A percentile compares a stretch with the other conserved stretches of the same genome.
phyloP scores from a whole-genome alignment of 192 early-diverging fungal species.

The Linnemannia exigua region DNA sequence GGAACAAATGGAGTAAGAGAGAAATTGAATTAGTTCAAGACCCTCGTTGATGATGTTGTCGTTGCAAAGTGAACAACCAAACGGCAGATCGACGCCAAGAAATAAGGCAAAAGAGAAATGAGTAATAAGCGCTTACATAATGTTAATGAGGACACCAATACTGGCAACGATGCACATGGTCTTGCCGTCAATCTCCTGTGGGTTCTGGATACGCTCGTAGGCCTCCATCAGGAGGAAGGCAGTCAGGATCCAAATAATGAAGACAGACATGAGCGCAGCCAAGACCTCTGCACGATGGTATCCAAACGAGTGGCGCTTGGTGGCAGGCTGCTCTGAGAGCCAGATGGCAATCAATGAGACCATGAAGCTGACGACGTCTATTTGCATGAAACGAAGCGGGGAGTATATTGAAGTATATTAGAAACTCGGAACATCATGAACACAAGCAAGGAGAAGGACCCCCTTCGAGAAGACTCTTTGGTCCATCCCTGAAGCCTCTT shows the following conservation, averaged over 20 bases:
- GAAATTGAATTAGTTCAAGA: not conserved
- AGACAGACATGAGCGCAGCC: slow-evolving; percentile 81
- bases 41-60: too few relatives aligned
- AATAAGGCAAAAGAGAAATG: not conserved
- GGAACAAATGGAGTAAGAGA: not conserved
- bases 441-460: not conserved
- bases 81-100: not conserved
- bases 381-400: not conserved
- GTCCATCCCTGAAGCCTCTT: not conserved
- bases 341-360: slow-evolving; percentile 73
- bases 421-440: not conserved
- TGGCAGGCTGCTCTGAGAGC: slow-evolving; percentile 56
- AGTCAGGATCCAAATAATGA: slow-evolving; percentile 86
- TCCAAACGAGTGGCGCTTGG: slow-evolving; percentile 73
- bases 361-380: slow-evolving; percentile 80
- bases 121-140: slow-evolving; percentile 65
- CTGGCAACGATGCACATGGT: slow-evolving; percentile 80
- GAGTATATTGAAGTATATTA: not conserved
- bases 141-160: slow-evolving; percentile 82
- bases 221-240: slow-evolving; percentile 78
- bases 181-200: slow-evolving; percentile 73
- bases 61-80: not conserved
- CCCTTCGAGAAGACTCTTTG: not conserved
- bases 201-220: slow-evolving; percentile 74
- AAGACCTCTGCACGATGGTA: slow-evolving; percentile 86